Evolutionary conservation across 805 yeast species (phyloP).

Genomic region (Schwanniomyces yamadae): DNA sequence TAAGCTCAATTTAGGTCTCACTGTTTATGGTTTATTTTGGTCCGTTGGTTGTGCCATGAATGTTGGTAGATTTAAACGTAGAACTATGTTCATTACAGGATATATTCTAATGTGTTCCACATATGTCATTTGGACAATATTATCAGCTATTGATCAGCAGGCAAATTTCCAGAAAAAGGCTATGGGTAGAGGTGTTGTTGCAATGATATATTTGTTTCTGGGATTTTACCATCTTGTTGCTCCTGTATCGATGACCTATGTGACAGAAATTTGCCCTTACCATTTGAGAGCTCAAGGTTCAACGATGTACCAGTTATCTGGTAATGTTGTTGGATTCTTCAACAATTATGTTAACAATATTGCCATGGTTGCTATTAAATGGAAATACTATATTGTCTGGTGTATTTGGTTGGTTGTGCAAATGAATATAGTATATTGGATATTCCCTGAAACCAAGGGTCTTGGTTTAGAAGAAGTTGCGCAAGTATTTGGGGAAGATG

Average conservation of each 20-base stretch:
- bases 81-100: slow-evolving; percentile 24
- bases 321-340: slow-evolving; percentile 21
- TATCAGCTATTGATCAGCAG: slow-evolving; percentile 21
- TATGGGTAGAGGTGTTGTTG: slow-evolving; percentile 8
- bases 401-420: slow-evolving; percentile 29
- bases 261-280: slow-evolving; percentile 3
- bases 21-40: slow-evolving; percentile 43
- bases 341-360: slow-evolving; percentile 32
- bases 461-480: slow-evolving; percentile 45
- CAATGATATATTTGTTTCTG: slow-evolving; percentile 2
- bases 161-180: slow-evolving; percentile 15
- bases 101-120: slow-evolving; percentile 24
- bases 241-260: not conserved
- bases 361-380: slow-evolving; percentile 41
- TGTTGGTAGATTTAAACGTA: slow-evolving; percentile 22
- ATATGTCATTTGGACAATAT: slow-evolving; percentile 23
- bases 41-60: slow-evolving; percentile 19
- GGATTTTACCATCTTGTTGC: slow-evolving; percentile 3
- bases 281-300: slow-evolving; percentile 32
- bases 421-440: slow-evolving; percentile 28
- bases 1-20: slow-evolving; percentile 49
- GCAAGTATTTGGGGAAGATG: slow-evolving; percentile 29
- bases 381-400: slow-evolving; percentile 46
- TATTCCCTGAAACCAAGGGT: slow-evolving; percentile 44
- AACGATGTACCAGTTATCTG: slow-evolving; percentile 25